Percentiles rank a stretch among this genome's conserved stretches.
phyloP scores from a whole-genome alignment of 805 yeast genomes.

The Candida pseudoglaebosa region DNA sequence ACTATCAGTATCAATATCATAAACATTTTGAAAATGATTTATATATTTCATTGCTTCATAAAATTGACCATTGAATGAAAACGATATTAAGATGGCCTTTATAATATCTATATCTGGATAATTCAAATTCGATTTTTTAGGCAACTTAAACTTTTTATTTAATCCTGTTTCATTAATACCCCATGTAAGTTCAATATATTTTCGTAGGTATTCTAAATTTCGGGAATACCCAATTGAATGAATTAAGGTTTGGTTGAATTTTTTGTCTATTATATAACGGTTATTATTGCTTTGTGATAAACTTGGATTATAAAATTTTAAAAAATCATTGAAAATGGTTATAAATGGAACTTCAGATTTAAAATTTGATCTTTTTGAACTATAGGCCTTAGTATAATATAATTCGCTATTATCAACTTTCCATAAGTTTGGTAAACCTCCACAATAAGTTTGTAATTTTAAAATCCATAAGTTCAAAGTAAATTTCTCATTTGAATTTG shows the following conservation, averaged over 20 bases:
- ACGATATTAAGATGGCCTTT: constrained; percentile 27
- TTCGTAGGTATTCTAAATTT: constrained; percentile 16
- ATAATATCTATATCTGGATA: constrained; percentile 24
- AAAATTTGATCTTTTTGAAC: constrained; percentile 19
- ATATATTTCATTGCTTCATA: constrained; percentile 31
- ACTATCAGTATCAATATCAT: constrained; percentile 18
- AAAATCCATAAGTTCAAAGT: constrained; percentile 33
- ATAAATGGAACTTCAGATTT: constrained; percentile 17
- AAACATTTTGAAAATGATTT: constrained; percentile 32
- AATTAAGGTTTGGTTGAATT: constrained; percentile 25
- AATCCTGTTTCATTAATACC: constrained; percentile 27
- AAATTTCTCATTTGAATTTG: constrained; percentile 16
- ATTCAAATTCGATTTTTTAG: constrained; percentile 12
- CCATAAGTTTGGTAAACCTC: constrained; percentile 35
- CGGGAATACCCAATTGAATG: constrained; percentile 29
- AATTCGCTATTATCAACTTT: constrained; percentile 17
- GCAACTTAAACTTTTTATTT: constrained; percentile 3
- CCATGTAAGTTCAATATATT: constrained; percentile 26
- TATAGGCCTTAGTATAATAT: constrained; percentile 8
- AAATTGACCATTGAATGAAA: constrained; percentile 29
- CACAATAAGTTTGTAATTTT: constrained; percentile 27
- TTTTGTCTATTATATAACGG: constrained; percentile 13
- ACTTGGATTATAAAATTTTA: constrained; percentile 2
- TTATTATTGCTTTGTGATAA: not conserved
- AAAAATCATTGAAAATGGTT: constrained; percentile 21